Percentiles rank a stretch among this genome's conserved stretches.
Evolutionary conservation across 78 protist species (phyloP).

Genomic region (slime mould (Dictyostelium discoideum)): DNA sequence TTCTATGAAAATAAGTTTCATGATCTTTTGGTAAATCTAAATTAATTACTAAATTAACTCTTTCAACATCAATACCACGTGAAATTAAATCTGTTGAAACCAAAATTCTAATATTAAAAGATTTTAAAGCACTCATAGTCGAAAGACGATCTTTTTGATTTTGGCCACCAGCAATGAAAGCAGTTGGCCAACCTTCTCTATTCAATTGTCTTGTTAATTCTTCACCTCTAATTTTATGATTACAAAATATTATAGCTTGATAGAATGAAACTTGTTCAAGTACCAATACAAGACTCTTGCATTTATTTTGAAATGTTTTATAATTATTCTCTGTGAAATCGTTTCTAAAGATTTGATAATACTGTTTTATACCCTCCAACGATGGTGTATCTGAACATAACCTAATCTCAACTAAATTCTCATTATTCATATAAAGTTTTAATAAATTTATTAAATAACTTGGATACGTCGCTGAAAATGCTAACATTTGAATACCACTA

Average conservation of each 20-base stretch:
- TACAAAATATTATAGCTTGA: constrained; percentile 63
- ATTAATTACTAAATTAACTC: constrained; percentile 96
- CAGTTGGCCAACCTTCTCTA: constrained; percentile 59
- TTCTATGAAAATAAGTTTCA: constrained; percentile 97
- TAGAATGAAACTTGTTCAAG: constrained; percentile 60
- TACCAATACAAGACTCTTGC: background rate
- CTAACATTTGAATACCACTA: constrained; percentile 11
- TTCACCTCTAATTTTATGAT: constrained; percentile 33
- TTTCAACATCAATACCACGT: constrained; percentile 98
- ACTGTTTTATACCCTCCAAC: constrained; percentile 59
- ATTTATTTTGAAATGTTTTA: background rate
- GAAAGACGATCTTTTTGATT: constrained; percentile 23
- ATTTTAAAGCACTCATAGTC: constrained; percentile 89
- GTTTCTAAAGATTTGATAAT: constrained; percentile 33
- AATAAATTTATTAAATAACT: constrained; percentile 23
- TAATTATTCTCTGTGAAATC: background rate
- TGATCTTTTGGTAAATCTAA: constrained; percentile 94
- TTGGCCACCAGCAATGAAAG: constrained; percentile 50
- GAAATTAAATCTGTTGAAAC: constrained; percentile 79
- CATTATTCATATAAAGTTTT: constrained; percentile 21
- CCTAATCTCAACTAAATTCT: background rate
- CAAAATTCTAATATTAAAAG: constrained; percentile 80
- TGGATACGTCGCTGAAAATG: constrained; percentile 76
- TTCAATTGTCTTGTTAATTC: constrained; percentile 12
- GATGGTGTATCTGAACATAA: constrained; percentile 58